A percentile compares a stretch with the other conserved stretches of the same genome.
These are phyloP conservation scores for Gossypium longicalyx DNA, from an alignment of 345 rosid genomes.

Conservation along the genomic window DNA sequence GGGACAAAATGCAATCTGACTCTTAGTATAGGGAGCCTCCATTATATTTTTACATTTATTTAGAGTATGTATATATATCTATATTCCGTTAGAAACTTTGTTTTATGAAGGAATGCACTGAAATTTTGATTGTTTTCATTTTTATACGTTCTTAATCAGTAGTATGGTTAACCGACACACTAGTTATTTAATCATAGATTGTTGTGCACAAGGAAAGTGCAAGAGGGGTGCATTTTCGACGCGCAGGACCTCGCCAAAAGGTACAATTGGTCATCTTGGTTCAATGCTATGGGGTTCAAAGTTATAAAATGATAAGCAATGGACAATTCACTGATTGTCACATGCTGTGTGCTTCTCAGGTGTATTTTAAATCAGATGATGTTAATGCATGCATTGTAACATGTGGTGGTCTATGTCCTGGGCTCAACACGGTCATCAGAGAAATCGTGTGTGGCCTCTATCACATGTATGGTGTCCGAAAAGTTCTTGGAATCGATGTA, in stretches of 20 bases:
- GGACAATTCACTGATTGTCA: not conserved
- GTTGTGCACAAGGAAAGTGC: slow-evolving; percentile 73
- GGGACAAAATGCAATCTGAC: too few relatives aligned
- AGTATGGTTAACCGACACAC: not conserved
- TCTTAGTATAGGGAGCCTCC: too few relatives aligned
- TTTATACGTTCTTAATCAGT: not conserved
- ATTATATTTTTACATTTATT: too few relatives aligned
- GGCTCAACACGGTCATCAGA: slow-evolving; percentile 93
- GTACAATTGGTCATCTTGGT: slow-evolving; percentile 29
- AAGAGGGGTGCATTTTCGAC: slow-evolving; percentile 83
- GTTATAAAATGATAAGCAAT: not conserved
- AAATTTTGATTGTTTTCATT: not conserved
- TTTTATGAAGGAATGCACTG: not conserved
- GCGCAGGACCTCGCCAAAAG: slow-evolving; percentile 94
- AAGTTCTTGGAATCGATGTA: slow-evolving; percentile 74
- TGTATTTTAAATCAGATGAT: slow-evolving; percentile 65
- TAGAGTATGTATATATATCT: too few relatives aligned
- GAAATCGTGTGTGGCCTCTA: slow-evolving; percentile 78
- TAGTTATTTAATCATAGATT: slow-evolving; percentile 34
- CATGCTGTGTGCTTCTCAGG: slow-evolving; percentile 34
- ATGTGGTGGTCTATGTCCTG: slow-evolving; percentile 94
- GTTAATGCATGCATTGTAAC: slow-evolving; percentile 90
- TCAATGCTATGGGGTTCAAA: not conserved
- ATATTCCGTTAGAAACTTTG: not conserved
- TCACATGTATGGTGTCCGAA: slow-evolving; percentile 76